Conservation (phyloP, 2,329 filamentous ascomycete genomes). For the Verticillium isaacii region DNA sequence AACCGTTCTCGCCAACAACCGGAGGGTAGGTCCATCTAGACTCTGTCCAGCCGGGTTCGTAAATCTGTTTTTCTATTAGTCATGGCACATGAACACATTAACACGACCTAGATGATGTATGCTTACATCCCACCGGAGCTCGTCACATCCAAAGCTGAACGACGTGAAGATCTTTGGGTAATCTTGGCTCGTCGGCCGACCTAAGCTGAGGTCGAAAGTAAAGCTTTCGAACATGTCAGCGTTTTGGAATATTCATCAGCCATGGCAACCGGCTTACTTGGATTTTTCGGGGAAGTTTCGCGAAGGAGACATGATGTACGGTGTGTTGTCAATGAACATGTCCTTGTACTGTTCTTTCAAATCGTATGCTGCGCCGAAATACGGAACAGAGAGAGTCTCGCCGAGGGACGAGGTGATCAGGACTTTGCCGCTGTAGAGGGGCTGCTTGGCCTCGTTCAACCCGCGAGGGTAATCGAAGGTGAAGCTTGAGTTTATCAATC, state of each 20-base stretch:
- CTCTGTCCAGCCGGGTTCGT: slow-evolving; percentile 1
- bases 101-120: background rate
- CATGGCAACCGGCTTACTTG: background rate
- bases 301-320: background rate
- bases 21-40: slow-evolving; percentile 3
- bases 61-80: background rate
- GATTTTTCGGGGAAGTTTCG: background rate
- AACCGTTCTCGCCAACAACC: slow-evolving; percentile 3
- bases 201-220: slow-evolving; percentile 51
- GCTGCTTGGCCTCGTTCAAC: background rate
- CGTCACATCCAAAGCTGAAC: slow-evolving; percentile 13
- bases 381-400: background rate
- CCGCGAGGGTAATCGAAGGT: background rate
- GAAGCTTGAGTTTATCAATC: background rate
- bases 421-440: slow-evolving; percentile 1
- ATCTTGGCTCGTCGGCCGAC: slow-evolving; percentile 6
- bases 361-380: background rate
- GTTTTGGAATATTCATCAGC: background rate
- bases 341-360: background rate
- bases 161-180: slow-evolving; percentile 13
- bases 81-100: background rate
- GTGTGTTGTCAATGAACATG: slow-evolving; percentile 1
- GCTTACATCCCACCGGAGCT: slow-evolving; percentile 8
- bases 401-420: background rate
- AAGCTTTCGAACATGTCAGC: background rate